Base-by-base conservation (phyloP, 228 moss, liverwort and hornwort species). In the Sphagnum magellanicum region DNA sequence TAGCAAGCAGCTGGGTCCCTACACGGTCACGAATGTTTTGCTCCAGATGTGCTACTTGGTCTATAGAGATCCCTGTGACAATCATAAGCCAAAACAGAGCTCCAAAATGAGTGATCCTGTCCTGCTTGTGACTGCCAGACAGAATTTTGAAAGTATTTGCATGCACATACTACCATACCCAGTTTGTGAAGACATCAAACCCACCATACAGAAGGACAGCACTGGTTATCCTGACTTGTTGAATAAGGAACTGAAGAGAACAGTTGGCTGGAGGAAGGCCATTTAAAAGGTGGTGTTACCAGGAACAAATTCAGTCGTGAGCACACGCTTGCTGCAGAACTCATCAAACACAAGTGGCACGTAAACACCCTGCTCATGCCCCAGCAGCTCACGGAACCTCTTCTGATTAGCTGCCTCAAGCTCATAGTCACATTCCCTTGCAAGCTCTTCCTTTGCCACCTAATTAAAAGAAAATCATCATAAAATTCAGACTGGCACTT, bases 381-480 rank as follows among this genome's bases (percentile, higher is more conserved):
- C 65, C 75, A 98, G 72, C 14, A 98, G 74, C 69, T 86, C 76
- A 74, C 81, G 90, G 66, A 90, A 98, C 63, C 79, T 84, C 67
- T 81, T 92, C 50, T 98, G 98, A 69, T 78, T 90, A 6, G 48
- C 16, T 73, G 94, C 92, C 81, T 98, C 98, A 52, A 84, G 74
- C 72, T 75, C 81, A 78, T 98, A 96, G 69, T 96, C 81, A 68
- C 95, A 96, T 63, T 96, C 95, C 78, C 86, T 80, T 53, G 90
- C 88, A 63, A 98, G 89, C 74, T 98, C 98, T 68, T 93, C 93
- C 83, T 98, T 98, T 4, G 94, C 98, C 32, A 98, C 94, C 97
- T 98, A 74, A 15, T 11, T 3, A 59, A 59, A 59, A 15, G 59
- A 11, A 11, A 11, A 11, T 11, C 12, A 59, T 11, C 59, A 11